Conservation (phyloP, 2,329 filamentous ascomycete species). For the Trichoderma asperellum region DNA sequence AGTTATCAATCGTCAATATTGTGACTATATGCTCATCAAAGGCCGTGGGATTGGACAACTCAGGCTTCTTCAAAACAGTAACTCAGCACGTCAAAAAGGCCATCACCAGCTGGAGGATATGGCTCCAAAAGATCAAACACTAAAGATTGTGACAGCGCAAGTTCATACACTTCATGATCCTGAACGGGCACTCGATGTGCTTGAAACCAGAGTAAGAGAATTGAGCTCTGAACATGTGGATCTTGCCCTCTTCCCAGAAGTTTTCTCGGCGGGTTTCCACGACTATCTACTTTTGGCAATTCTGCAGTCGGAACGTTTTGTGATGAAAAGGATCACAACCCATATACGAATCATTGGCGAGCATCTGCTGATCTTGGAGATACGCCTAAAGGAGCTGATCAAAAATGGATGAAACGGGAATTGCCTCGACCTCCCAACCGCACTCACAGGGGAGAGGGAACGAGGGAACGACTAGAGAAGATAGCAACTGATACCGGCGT, state of each 20-base stretch:
- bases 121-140: background rate
- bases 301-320: background rate
- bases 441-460: background rate
- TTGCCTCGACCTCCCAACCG: background rate
- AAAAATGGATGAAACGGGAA: background rate
- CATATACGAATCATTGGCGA: background rate
- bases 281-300: background rate
- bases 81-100: background rate
- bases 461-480: background rate
- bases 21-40: background rate
- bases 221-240: background rate
- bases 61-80: background rate
- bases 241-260: background rate
- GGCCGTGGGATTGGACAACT: background rate
- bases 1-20: background rate
- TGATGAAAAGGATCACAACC: background rate
- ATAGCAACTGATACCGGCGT: background rate
- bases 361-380: conserved; percentile 9
- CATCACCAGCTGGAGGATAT: background rate
- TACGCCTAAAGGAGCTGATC: background rate
- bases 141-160: background rate
- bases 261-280: background rate
- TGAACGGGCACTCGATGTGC: background rate
- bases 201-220: background rate
- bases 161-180: background rate